These are phyloP conservation scores for Gynochthodes officinalis DNA, from an alignment of 257 asterid species.

Conservation along the genomic window DNA sequence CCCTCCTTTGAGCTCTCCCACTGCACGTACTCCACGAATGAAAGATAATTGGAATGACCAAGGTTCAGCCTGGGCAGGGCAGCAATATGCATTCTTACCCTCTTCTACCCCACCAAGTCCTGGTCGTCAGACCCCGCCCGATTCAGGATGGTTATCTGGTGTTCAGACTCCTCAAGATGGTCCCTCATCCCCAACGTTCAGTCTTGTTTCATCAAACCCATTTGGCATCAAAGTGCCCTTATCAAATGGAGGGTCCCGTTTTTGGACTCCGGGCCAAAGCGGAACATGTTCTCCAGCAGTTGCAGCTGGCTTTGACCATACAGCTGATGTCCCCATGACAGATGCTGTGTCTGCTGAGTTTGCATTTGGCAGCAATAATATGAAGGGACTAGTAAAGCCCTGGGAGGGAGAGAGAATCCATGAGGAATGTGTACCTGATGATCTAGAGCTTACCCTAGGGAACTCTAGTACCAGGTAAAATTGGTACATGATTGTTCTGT, in stretches of 20 bases:
- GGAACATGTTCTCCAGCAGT: slow-evolving; percentile 95
- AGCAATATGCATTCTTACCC: slow-evolving; percentile 60
- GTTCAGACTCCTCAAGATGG: slow-evolving; percentile 89
- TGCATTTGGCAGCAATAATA: slow-evolving; percentile 73
- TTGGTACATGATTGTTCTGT: neutral
- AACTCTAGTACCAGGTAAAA: slow-evolving; percentile 73
- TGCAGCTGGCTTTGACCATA: slow-evolving; percentile 59
- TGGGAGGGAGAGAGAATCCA: slow-evolving; percentile 99
- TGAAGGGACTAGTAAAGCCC: slow-evolving; percentile 72
- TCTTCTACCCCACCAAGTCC: slow-evolving; percentile 88
- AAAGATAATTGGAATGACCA: slow-evolving; percentile 67
- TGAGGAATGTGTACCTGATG: slow-evolving; percentile 89
- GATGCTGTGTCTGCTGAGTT: slow-evolving; percentile 87
- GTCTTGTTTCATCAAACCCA: slow-evolving; percentile 76
- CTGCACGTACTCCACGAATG: slow-evolving; percentile 79
- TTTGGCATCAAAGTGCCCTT: slow-evolving; percentile 69
- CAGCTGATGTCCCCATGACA: slow-evolving; percentile 87
- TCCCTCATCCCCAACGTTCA: slow-evolving; percentile 86
- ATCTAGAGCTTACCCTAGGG: slow-evolving; percentile 95
- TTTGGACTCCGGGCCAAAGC: slow-evolving; percentile 99
- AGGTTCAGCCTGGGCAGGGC: slow-evolving; percentile 65
- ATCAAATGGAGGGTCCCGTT: slow-evolving; percentile 82
- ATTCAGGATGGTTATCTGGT: slow-evolving; percentile 93
- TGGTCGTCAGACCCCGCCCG: slow-evolving; percentile 76
- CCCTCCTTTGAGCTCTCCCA: slow-evolving; percentile 94